Base-by-base conservation (phyloP, 495 filamentous ascomycete genomes). In the Parachaetomium inaequale region DNA sequence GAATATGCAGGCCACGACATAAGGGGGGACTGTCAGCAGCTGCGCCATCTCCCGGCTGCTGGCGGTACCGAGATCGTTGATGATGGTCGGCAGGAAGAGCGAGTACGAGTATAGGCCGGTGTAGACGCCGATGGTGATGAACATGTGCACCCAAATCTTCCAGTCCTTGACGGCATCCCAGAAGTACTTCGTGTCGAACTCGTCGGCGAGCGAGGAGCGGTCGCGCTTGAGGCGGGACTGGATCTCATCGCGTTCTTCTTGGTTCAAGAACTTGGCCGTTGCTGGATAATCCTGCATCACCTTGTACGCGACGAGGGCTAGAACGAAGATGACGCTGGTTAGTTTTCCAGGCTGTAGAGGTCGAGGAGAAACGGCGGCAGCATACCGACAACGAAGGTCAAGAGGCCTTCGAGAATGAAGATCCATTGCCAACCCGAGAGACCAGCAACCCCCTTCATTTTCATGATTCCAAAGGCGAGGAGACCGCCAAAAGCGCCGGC, bases 401-500 rank as follows among this genome's bases (percentile, higher is more conserved):
- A 73, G 8, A 91, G 70, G 1, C 89, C 89, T 70, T 91, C 89
- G 23, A 88, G 72, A 56, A 85, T 82, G 72, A 90, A 91, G 63
- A 92, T 91, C 89, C 88, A 92, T 19, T 84, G 78, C 88, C 89
- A 91, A 4, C 88, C 88, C 0, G 73, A 68, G 52, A 83, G 82
- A 5, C 85, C 87, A 25, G 82, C 87, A 17, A 87, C 65, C 11
- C 83, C 85, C 49, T 83, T 72, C 87, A 91, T 90, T 43, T 85
- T 75, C 23, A 76, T 77, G 55, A 90, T 90, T 4, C 84, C 88
- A 5, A 84, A 84, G 0, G 88, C 88, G 5, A 92, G 81, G 0
- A 92, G 78, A 36, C 88, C 88, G 67, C 90, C 90, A 62, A 93
- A 93, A 2, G 88, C 89, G 4, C 90, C 90, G 7, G 88, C 85